A percentile compares a stretch with the other conserved stretches of the same genome.
These are phyloP conservation scores for Hansenula lynferdii DNA, from an alignment of 1,139 yeast species.

Conservation along the genomic window DNA sequence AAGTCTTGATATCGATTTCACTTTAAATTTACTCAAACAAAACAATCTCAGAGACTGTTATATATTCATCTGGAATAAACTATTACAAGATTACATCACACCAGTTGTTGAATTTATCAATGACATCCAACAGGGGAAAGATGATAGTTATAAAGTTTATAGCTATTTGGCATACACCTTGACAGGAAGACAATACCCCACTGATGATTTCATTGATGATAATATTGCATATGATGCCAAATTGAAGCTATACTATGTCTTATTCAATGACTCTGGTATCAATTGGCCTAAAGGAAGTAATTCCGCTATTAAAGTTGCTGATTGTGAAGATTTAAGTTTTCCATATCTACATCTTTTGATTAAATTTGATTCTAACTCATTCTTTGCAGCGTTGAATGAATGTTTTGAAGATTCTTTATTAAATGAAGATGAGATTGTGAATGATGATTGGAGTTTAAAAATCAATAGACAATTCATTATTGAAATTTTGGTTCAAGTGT, in stretches of 20 bases:
- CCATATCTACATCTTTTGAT: constrained; percentile 54
- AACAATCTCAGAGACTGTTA: constrained; percentile 56
- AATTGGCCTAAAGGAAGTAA: constrained; percentile 34
- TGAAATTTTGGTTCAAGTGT: constrained; percentile 22
- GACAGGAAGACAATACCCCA: constrained; percentile 79
- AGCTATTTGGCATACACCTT: constrained; percentile 63
- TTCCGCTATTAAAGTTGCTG: constrained; percentile 24
- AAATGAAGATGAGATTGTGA: constrained; percentile 42
- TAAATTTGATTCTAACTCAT: constrained; percentile 46
- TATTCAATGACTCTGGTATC: constrained; percentile 47
- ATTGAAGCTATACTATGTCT: constrained; percentile 41
- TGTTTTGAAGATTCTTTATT: constrained; percentile 71
- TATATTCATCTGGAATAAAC: constrained; percentile 61
- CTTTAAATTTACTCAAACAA: constrained; percentile 52
- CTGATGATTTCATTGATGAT: constrained; percentile 46
- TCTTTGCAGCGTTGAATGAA: constrained; percentile 65
- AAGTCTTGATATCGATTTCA: constrained; percentile 66
- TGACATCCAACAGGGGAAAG: constrained; percentile 26
- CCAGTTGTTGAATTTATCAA: constrained; percentile 57
- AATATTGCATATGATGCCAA: constrained; percentile 36
- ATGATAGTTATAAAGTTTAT: constrained; percentile 36
- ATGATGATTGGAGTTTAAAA: constrained; percentile 16
- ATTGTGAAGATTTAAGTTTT: constrained; percentile 39
- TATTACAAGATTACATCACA: constrained; percentile 59
- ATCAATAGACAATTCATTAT: constrained; percentile 23